Evolutionary conservation across 1,284 basidiomycete species (phyloP), one percentile per base, ranked within the genome.

Genomic region (Sphaerobolus stellatus): DNA sequence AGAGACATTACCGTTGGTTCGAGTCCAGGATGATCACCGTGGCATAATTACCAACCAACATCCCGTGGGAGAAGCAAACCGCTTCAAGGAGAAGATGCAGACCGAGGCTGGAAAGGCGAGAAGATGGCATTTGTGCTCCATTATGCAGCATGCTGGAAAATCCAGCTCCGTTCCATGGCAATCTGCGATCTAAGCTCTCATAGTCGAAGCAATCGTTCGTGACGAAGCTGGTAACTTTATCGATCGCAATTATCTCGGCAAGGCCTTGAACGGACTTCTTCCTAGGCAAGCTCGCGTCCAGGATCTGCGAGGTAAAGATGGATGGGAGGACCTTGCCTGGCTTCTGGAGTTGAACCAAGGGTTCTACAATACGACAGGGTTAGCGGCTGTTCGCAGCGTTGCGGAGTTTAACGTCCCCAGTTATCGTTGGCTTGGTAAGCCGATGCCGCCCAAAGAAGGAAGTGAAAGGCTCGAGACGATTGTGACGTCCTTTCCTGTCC

Each of bases 341-440:
- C 43, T 66, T 22, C 52, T 66, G 20, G 65, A 66, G 49, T 47
- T 66, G 4, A 66, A 66, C 46, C 64, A 66, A 50, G 65, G 64
- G 7, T 66, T 64, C 44, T 66, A 65, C 47, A 66, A 66, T 41
- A 49, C 62, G 4, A 59, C 64, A 1, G 51, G 56, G 41, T 58
- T 66, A 6, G 64, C 64, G 24, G 61, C 65, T 6, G 50, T 61
- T 0, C 65, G 63, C 33, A 48, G 54, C 24, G 36, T 64, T 14
- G 40, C 54, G 2, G 56, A 61, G 3, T 40, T 51, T 5, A 34
- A 31, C 2, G 54, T 54, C 1, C 33, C 38, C 4, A 51, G 52
- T 5, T 53, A 62, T 38, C 51, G 60, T 3, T 66, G 65, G 65
- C 55, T 63, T 14, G 64, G 64, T 2, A 43, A 46, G 25, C 65